Conservation (phyloP, 2,329 filamentous ascomycete species). For the Diaporthe humulicola region DNA sequence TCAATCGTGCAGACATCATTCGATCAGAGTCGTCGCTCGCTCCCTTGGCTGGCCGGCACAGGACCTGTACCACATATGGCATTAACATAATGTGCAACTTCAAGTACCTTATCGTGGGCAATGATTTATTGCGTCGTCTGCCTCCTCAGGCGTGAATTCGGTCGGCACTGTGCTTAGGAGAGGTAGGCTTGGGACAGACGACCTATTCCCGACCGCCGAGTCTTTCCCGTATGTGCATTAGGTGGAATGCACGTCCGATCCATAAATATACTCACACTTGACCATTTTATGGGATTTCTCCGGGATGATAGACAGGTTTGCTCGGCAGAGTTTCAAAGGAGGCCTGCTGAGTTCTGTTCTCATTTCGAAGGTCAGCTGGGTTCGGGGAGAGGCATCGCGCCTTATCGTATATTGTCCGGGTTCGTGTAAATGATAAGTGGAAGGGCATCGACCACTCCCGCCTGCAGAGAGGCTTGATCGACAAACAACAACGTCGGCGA, state of each 20-base stretch:
- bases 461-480: neutral
- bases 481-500: conserved; percentile 1
- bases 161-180: too few relatives aligned
- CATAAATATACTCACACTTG: neutral
- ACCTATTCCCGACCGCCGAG: neutral
- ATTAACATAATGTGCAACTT: neutral
- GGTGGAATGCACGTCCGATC: neutral
- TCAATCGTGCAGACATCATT: conserved; percentile 36
- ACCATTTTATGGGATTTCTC: neutral
- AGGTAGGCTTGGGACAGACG: neutral
- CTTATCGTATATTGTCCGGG: neutral
- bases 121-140: neutral
- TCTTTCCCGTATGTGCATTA: neutral
- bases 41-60: conserved; percentile 22
- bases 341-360: neutral
- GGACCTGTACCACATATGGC: neutral
- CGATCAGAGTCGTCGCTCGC: conserved; percentile 25
- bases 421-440: neutral
- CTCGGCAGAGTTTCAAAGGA: neutral
- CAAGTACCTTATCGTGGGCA: neutral
- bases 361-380: neutral
- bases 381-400: neutral
- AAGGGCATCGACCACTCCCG: neutral
- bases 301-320: neutral
- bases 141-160: neutral